These are phyloP conservation scores for Tetracentron sinense DNA, from an alignment of 164 flowering plant species.

Conservation along the genomic window DNA sequence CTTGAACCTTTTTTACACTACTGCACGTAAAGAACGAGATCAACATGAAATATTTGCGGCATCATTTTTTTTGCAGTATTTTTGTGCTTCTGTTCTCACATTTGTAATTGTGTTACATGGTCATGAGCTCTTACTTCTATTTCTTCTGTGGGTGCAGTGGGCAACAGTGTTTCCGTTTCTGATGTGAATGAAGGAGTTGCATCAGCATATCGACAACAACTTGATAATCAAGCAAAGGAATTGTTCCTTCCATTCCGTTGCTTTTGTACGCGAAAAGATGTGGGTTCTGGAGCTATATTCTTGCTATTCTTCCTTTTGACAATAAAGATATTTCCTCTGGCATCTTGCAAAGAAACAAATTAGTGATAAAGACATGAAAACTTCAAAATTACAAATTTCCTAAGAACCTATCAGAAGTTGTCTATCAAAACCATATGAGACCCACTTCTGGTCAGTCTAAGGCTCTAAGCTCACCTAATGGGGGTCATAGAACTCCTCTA, in stretches of 20 bases:
- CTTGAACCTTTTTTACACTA: too few species aligned
- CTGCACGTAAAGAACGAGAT: too few species aligned
- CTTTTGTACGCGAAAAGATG: constrained; percentile 53
- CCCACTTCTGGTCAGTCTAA: too few species aligned
- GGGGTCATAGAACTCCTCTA: too few species aligned
- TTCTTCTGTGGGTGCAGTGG: constrained; percentile 28
- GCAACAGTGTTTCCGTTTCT: constrained; percentile 18
- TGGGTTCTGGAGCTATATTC: constrained; percentile 20
- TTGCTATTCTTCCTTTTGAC: not conserved
- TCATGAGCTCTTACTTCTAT: not conserved
- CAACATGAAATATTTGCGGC: too few species aligned
- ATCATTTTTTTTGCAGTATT: too few species aligned
- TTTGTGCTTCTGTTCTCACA: not conserved
- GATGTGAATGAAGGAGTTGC: constrained; percentile 10
- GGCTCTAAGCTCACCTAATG: too few species aligned
- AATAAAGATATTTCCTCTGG: not conserved
- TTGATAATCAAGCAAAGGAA: constrained; percentile 32
- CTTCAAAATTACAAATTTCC: too few species aligned
- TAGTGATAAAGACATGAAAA: not conserved
- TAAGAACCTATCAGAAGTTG: too few species aligned
- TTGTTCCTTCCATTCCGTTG: constrained; percentile 49
- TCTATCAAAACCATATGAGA: too few species aligned
- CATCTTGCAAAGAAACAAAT: not conserved
- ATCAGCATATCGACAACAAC: constrained; percentile 5
- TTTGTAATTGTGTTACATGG: too few species aligned